These are phyloP conservation scores for Bolboschoenus planiculmis DNA, from an alignment of 176 grass and related monocot genomes.

Conservation along the genomic window DNA sequence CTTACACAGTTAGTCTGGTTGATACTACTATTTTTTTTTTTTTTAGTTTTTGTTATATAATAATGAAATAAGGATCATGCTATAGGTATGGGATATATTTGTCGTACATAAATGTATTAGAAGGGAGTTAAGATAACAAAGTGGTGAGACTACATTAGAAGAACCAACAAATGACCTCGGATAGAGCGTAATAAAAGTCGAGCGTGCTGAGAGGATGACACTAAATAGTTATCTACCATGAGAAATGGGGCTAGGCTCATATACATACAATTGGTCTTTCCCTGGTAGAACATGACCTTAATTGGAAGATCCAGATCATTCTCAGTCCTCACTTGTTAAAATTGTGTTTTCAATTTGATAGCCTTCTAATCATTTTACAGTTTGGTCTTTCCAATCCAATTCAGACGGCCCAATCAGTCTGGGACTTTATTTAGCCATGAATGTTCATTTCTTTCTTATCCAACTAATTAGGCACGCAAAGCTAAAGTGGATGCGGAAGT, in stretches of 20 bases:
- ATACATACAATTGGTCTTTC: background rate
- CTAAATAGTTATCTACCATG: background rate
- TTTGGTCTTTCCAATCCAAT: background rate
- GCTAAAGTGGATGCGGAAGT: slow-evolving; percentile 26
- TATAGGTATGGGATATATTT: background rate
- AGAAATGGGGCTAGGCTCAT: background rate
- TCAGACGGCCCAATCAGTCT: background rate
- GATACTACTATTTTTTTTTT: background rate
- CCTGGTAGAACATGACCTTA: background rate
- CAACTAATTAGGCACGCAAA: slow-evolving; percentile 21
- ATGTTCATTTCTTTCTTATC: background rate
- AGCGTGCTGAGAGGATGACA: background rate
- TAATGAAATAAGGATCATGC: background rate
- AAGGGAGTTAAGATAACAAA: background rate
- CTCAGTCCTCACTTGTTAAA: background rate
- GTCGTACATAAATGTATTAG: background rate
- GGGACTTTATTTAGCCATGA: background rate
- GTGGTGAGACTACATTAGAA: background rate
- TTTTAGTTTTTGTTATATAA: background rate
- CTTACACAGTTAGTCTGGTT: background rate
- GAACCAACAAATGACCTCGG: background rate
- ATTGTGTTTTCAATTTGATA: background rate
- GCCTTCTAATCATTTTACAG: background rate
- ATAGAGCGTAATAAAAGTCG: background rate
- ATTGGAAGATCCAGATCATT: background rate